Percentiles rank a stretch among this genome's conserved stretches.
These are phyloP conservation scores for Talaromyces adpressus DNA, from an alignment of 495 filamentous ascomycete genomes.

Conservation along the genomic window DNA sequence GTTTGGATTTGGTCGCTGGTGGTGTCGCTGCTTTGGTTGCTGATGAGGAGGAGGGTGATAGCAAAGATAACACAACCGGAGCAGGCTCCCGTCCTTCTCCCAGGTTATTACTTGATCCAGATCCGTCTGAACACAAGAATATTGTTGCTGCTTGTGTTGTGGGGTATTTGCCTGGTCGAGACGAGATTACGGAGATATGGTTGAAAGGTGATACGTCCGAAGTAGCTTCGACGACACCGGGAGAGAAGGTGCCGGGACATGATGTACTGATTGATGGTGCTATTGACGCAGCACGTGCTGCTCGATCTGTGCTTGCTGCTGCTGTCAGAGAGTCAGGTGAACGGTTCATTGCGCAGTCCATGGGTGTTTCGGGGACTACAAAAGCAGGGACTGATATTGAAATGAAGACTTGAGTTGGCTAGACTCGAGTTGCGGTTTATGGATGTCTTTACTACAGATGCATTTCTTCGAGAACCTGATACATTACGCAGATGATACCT, in stretches of 20 bases:
- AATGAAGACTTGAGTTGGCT: conserved; percentile 8
- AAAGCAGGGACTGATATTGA: conserved; percentile 7
- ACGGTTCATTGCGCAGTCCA: conserved; percentile 16
- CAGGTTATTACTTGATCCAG: conserved; percentile 71
- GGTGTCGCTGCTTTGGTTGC: conserved; percentile 78
- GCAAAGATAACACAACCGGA: conserved; percentile 6
- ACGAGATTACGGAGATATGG: conserved; percentile 94
- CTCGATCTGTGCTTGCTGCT: conserved; percentile 51
- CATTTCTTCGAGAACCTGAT: background rate
- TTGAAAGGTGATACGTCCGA: conserved; percentile 66
- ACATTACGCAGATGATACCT: background rate
- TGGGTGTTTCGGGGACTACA: background rate
- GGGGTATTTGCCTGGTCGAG: conserved; percentile 78
- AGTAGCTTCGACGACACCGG: conserved; percentile 17
- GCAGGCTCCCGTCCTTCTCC: conserved; percentile 15
- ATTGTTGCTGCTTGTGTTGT: conserved; percentile 79
- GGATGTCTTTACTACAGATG: background rate
- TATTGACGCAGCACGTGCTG: conserved; percentile 54
- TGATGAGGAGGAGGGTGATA: conserved; percentile 14
- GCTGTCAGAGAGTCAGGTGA: conserved; percentile 49
- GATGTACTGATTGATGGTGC: conserved; percentile 56
- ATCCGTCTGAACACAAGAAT: conserved; percentile 64
- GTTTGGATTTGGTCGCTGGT: conserved; percentile 81
- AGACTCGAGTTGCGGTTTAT: background rate
- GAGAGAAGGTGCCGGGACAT: conserved; percentile 23